phyloP scores from a whole-genome alignment of 1,139 yeast species.

The Debaryomyces psychrophilus region DNA sequence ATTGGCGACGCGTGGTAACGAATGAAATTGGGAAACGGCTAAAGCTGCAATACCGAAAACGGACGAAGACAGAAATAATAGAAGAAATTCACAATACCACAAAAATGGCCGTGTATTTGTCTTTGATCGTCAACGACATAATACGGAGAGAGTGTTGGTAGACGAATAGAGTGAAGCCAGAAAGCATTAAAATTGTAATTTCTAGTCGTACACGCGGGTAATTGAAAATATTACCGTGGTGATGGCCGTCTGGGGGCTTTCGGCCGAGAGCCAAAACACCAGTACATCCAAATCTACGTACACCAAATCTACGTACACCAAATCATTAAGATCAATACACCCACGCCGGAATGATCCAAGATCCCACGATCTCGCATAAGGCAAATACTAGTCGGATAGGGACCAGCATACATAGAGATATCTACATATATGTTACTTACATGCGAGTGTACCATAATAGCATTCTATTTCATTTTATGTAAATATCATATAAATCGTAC shows the following conservation, averaged over 20 bases:
- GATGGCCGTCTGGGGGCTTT: no score
- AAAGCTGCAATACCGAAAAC: not conserved
- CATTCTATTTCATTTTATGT: slow-evolving; percentile 3
- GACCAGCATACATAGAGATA: not conserved
- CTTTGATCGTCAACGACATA: not conserved
- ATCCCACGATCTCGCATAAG: not conserved
- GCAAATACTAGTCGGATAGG: not conserved
- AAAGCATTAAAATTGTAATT: no score
- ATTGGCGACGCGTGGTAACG: not conserved
- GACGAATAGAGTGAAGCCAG: no score
- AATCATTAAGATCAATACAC: no score
- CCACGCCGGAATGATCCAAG: no score
- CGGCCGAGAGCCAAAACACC: no score
- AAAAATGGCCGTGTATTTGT: not conserved
- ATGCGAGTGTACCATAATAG: no score
- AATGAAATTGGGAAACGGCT: not conserved
- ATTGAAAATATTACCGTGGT: not conserved
- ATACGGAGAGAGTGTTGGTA: not conserved
- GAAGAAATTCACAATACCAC: not conserved
- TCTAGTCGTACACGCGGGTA: not conserved
- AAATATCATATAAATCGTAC: slow-evolving; percentile 7
- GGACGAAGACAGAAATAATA: not conserved
- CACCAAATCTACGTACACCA: not conserved
- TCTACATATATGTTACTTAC: not conserved
- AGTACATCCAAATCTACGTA: not conserved